Evolutionary conservation across 805 yeast genomes (phyloP).

Genomic region (Candida saitoana): DNA sequence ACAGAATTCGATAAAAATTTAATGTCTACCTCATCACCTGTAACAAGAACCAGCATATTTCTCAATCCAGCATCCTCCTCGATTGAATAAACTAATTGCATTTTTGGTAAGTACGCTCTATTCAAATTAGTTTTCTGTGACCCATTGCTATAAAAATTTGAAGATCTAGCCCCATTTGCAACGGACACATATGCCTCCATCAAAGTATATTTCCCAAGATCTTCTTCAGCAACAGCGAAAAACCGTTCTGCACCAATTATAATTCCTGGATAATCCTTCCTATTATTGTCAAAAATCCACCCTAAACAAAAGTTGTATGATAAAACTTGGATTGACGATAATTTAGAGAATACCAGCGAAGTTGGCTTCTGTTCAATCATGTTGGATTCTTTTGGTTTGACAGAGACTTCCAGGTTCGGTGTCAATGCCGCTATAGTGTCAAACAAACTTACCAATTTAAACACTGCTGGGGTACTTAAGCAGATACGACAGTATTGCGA

Average conservation of each 20-base stretch:
- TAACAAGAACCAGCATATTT: slow-evolving; percentile 47
- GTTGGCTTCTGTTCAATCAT: background rate
- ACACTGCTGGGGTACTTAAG: slow-evolving; percentile 48
- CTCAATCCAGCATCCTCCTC: slow-evolving; percentile 24
- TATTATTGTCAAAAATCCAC: slow-evolving; percentile 59
- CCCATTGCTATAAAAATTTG: slow-evolving; percentile 44
- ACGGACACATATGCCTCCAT: slow-evolving; percentile 67
- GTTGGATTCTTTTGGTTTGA: background rate
- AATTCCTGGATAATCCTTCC: slow-evolving; percentile 60
- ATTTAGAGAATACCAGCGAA: slow-evolving; percentile 17
- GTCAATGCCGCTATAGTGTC: slow-evolving; percentile 15
- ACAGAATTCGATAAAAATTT: slow-evolving; percentile 56
- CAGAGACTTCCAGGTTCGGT: background rate
- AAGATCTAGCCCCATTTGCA: slow-evolving; percentile 56
- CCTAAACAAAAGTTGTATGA: slow-evolving; percentile 71
- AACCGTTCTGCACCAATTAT: slow-evolving; percentile 73
- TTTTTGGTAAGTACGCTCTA: slow-evolving; percentile 64
- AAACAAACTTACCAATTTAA: slow-evolving; percentile 33
- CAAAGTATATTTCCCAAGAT: slow-evolving; percentile 63
- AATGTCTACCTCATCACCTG: slow-evolving; percentile 70
- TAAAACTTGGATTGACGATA: slow-evolving; percentile 52
- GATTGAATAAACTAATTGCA: slow-evolving; percentile 52
- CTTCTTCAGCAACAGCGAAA: slow-evolving; percentile 58
- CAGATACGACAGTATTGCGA: slow-evolving; percentile 58
- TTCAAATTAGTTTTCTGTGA: slow-evolving; percentile 49